Base-by-base conservation (phyloP, 306 rosid species). In the Ceratonia siliqua region DNA sequence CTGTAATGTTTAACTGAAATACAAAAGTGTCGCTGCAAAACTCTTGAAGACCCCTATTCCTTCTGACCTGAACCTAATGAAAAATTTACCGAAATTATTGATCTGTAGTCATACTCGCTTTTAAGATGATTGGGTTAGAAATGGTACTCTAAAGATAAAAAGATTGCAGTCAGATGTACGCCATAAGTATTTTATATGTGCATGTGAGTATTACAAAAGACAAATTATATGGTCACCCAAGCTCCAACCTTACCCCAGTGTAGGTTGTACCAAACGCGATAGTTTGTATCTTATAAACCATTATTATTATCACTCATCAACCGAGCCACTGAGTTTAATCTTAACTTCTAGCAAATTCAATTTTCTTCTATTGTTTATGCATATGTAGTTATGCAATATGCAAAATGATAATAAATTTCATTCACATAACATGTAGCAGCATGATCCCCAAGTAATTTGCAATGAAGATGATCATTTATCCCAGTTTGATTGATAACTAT, bases 121-220 rank as follows among this genome's bases (percentile, higher is more conserved):
- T 63, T 28, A n/a, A 46, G 35, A 17, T 48, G 43, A 28, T 28
- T 46, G 58, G 58, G 30, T 38, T n/a, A 15, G 54, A 21, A n/a
- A 25, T 39, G 41, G 52, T 27, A 55, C 61, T 66, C 18, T 32
- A 43, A 68, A 68, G 24, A 35, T n/a, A n/a, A 22, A 30, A 58
- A 68, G 25, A 46, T 46, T 25, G 36, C 42, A 43, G 54, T 43
- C 70, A 57, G 13, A 50, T 35, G 41, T 2, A 33, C n/a, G 68
- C 20, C 35, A 12, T 27, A 20, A 38, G 53, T 22, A 25, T 75
- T 50, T 20, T 30, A 63, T 63, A 6, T 52, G 32, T 27, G 62
- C 75, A 68, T 77, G 65, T 50, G 76, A 61, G 11, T 77, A 52
- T 36, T 57, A 45, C 32, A 43, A 55, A 67, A 77, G 53, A 33